Conservation (phyloP, 192 early-diverging fungal species). For the Linnemannia hyalina region DNA sequence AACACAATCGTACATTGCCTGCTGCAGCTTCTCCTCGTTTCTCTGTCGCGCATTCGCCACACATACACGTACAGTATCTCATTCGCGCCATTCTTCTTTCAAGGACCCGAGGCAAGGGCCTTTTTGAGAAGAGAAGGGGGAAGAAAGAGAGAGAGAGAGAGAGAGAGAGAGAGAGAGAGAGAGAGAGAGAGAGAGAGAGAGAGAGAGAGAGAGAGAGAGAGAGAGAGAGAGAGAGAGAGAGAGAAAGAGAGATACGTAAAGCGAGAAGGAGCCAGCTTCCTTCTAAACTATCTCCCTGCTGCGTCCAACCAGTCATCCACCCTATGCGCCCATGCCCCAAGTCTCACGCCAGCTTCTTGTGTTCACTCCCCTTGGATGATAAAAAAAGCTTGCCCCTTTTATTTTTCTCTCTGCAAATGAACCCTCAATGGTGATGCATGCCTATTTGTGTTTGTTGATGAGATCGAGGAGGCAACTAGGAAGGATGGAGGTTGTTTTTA, state of each 20-base stretch:
- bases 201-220: background rate
- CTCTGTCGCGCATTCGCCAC: background rate
- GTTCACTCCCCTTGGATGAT: background rate
- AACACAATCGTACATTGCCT: background rate
- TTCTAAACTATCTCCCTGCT: background rate
- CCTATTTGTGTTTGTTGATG: background rate
- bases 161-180: background rate
- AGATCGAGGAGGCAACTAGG: background rate
- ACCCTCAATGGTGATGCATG: background rate
- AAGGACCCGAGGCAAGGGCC: background rate
- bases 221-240: background rate
- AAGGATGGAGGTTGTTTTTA: background rate
- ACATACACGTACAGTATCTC: background rate
- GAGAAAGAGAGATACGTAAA: background rate
- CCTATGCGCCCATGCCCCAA: constrained; percentile 24
- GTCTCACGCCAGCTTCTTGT: constrained; percentile 1
- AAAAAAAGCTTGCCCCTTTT: background rate
- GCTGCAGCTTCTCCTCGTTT: background rate
- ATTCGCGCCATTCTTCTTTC: background rate
- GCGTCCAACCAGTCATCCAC: background rate
- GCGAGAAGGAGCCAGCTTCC: background rate
- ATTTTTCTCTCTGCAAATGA: background rate
- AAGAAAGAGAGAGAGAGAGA: background rate
- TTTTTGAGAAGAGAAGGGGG: background rate
- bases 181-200: background rate